Conservation (phyloP, 2,329 filamentous ascomycete genomes). For the Westerdykella sp. region DNA sequence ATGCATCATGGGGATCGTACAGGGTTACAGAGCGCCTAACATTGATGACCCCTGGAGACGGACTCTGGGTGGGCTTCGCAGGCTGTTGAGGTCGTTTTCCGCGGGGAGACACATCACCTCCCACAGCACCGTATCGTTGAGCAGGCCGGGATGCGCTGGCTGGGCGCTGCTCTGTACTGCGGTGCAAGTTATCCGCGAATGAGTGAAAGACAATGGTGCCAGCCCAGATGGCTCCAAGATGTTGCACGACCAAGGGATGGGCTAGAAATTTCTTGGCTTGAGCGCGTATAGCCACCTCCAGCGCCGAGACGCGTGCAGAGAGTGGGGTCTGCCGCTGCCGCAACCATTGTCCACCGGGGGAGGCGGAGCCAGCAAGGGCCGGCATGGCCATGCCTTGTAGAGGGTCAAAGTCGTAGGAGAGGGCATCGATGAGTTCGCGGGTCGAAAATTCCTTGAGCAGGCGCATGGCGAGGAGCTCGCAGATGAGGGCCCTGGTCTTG, state of each 20-base stretch:
- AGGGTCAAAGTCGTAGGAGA: slow-evolving; percentile 93
- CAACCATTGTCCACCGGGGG: slow-evolving; percentile 22
- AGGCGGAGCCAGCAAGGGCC: slow-evolving; percentile 26
- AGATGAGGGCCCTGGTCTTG: slow-evolving; percentile 78
- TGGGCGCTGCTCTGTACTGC: slow-evolving; percentile 31
- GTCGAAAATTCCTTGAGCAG: slow-evolving; percentile 84
- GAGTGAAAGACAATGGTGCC: slow-evolving; percentile 94
- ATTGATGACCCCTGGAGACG: slow-evolving; percentile 29
- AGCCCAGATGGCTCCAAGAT: slow-evolving; percentile 96
- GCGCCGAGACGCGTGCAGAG: slow-evolving; percentile 74
- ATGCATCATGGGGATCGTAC: slow-evolving; percentile 86
- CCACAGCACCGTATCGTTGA: not conserved
- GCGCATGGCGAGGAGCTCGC: slow-evolving; percentile 85
- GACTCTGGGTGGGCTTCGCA: slow-evolving; percentile 21
- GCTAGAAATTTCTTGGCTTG: slow-evolving; percentile 89
- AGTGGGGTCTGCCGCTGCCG: slow-evolving; percentile 33
- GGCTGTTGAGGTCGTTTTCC: slow-evolving; percentile 21
- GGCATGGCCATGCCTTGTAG: slow-evolving; percentile 67
- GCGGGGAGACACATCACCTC: slow-evolving; percentile 21
- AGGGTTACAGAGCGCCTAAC: slow-evolving; percentile 71
- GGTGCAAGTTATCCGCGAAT: slow-evolving; percentile 76
- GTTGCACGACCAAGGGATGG: slow-evolving; percentile 85
- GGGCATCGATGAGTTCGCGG: slow-evolving; percentile 82
- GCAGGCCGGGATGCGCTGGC: not conserved
- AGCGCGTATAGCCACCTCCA: slow-evolving; percentile 88